These are phyloP conservation scores for Trametes sanguinea DNA, from an alignment of 768 basidiomycete species.

Conservation along the genomic window DNA sequence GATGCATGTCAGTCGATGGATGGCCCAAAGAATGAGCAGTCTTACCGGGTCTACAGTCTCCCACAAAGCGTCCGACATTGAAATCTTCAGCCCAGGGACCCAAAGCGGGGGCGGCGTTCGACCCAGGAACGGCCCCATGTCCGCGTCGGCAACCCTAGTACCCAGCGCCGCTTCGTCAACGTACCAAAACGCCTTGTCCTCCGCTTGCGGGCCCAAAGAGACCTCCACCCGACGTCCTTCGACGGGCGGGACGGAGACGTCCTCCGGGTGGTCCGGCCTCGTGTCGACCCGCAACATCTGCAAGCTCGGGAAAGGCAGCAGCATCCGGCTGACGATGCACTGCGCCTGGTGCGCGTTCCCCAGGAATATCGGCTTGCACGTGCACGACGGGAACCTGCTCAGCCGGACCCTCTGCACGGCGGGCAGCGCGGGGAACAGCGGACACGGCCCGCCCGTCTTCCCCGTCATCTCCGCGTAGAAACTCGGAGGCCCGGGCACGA, in stretches of 20 bases:
- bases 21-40: too few species aligned
- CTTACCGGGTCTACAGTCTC: not conserved
- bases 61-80: constrained; percentile 6
- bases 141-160: not conserved
- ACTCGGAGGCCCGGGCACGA: not conserved
- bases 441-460: not conserved
- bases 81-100: not conserved
- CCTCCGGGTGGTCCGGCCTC: not conserved
- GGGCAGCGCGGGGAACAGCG: not conserved
- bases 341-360: too few species aligned
- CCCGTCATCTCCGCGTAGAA: not conserved
- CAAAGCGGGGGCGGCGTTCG: not conserved
- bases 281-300: not conserved
- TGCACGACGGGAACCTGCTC: not conserved
- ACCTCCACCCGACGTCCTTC: not conserved
- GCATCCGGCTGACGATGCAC: not conserved
- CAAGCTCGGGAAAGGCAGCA: constrained; percentile 2
- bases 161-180: not conserved
- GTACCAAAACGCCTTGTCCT: not conserved
- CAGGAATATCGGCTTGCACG: not conserved
- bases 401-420: constrained; percentile 3
- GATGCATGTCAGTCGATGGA: not conserved
- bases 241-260: not conserved
- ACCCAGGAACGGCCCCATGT: not conserved
- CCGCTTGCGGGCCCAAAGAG: not conserved